These are phyloP conservation scores for Candida yuanshanica DNA, from an alignment of 805 yeast genomes.

Conservation along the genomic window DNA sequence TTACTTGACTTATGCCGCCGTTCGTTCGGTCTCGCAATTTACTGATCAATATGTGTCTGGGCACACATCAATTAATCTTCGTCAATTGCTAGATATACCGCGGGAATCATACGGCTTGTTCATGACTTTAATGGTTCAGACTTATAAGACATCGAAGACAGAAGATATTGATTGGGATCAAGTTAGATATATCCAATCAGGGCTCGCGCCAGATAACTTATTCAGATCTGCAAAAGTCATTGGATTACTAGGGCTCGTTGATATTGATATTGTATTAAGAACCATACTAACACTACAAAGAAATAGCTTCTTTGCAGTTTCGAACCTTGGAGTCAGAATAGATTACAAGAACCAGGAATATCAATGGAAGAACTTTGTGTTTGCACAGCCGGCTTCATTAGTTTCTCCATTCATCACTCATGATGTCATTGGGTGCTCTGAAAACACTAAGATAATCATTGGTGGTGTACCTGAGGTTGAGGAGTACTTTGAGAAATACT, in stretches of 20 bases:
- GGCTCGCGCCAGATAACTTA: neutral
- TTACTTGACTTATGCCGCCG: neutral
- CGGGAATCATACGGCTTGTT: constrained; percentile 4
- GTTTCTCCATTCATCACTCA: constrained; percentile 5
- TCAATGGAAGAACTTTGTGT: constrained; percentile 1
- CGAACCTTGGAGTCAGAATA: constrained; percentile 4
- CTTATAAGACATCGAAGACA: neutral
- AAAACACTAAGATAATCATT: constrained; percentile 1
- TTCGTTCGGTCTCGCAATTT: neutral
- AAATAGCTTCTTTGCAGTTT: constrained; percentile 3
- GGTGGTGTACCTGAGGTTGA: constrained; percentile 5
- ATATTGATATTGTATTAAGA: neutral
- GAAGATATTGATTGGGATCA: constrained; percentile 6
- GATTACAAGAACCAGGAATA: neutral
- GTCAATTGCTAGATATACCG: constrained; percentile 1
- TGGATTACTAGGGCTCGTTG: constrained; percentile 6
- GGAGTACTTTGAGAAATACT: neutral
- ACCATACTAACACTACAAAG: constrained; percentile 1
- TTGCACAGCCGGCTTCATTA: constrained; percentile 10
- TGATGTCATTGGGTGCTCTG: constrained; percentile 5
- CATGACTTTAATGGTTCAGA: constrained; percentile 1
- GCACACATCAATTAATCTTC: constrained; percentile 7
- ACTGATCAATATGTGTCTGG: neutral
- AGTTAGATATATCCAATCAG: constrained; percentile 1
- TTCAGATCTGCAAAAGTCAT: constrained; percentile 2